Conservation (phyloP, 352 stramenopile species). For the Pythium sp. region DNA sequence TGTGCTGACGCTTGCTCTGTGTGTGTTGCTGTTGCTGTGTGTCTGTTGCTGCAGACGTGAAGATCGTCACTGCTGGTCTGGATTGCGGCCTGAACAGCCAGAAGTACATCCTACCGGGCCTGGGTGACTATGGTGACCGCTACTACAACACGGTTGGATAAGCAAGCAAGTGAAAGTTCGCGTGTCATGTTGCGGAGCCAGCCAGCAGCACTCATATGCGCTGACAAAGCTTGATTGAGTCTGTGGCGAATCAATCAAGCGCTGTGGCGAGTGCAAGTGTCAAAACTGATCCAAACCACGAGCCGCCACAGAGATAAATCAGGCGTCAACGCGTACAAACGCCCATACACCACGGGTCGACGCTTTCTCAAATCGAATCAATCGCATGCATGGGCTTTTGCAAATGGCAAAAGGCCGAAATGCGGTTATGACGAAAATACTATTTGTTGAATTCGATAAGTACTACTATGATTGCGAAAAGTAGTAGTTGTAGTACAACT, state of each 20-base stretch:
- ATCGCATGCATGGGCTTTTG: neutral
- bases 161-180: neutral
- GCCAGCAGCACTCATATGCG: too few species aligned
- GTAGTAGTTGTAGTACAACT: too few species aligned
- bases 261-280: too few species aligned
- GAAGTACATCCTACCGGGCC: slow-evolving; percentile 95
- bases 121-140: slow-evolving; percentile 95
- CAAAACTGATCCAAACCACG: too few species aligned
- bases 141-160: slow-evolving; percentile 84
- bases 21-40: slow-evolving; percentile 4
- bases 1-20: slow-evolving; percentile 2
- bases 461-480: too few species aligned
- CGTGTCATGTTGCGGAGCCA: neutral
- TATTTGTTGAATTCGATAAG: too few species aligned
- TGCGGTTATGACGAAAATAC: too few species aligned
- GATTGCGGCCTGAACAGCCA: slow-evolving; percentile 90
- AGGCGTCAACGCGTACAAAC: neutral
- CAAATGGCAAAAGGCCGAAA: too few species aligned
- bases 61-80: slow-evolving; percentile 79
- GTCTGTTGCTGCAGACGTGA: slow-evolving; percentile 36
- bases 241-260: too few species aligned
- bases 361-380: neutral
- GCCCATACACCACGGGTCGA: neutral
- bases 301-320: neutral
- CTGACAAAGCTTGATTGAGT: too few species aligned